These are phyloP conservation scores for Kwoniella newhampshirensis DNA, from an alignment of 768 basidiomycete species.

Conservation along the genomic window DNA sequence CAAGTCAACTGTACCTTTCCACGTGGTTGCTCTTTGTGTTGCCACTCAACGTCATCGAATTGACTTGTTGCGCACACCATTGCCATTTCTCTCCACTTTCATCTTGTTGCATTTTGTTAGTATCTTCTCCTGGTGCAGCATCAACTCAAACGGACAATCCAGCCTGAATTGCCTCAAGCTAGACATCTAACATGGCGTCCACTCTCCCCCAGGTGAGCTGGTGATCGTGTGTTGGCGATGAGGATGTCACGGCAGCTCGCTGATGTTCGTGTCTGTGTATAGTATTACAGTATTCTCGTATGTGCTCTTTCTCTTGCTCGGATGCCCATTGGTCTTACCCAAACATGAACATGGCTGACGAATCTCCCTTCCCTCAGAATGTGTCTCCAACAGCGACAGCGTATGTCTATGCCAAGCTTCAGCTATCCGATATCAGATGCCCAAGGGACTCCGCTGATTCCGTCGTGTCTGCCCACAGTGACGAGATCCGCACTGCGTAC, in stretches of 20 bases:
- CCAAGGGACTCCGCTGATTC: background rate
- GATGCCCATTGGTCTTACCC: no score
- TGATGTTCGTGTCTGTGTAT: slow-evolving; percentile 13
- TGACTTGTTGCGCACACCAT: no score
- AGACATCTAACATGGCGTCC: slow-evolving; percentile 18
- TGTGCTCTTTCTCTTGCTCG: slow-evolving; percentile 13
- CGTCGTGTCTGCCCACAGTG: slow-evolving; percentile 23
- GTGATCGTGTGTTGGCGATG: no score
- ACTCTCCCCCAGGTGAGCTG: slow-evolving; percentile 37
- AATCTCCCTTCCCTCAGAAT: slow-evolving; percentile 23
- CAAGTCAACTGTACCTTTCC: no score
- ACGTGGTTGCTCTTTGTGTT: no score
- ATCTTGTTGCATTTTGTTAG: no score
- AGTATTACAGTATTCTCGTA: slow-evolving; percentile 46
- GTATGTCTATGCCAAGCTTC: slow-evolving; percentile 17
- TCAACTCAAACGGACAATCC: no score
- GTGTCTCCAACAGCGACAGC: slow-evolving; percentile 36
- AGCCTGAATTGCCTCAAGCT: no score
- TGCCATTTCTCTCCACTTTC: no score
- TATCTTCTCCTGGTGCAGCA: no score
- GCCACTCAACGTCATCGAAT: no score
- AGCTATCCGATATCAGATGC: background rate
- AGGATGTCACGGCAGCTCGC: background rate
- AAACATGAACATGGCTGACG: no score
- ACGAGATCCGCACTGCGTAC: slow-evolving; percentile 49